Base-by-base conservation (phyloP, 345 rosid genomes). In the Brassica incana region DNA sequence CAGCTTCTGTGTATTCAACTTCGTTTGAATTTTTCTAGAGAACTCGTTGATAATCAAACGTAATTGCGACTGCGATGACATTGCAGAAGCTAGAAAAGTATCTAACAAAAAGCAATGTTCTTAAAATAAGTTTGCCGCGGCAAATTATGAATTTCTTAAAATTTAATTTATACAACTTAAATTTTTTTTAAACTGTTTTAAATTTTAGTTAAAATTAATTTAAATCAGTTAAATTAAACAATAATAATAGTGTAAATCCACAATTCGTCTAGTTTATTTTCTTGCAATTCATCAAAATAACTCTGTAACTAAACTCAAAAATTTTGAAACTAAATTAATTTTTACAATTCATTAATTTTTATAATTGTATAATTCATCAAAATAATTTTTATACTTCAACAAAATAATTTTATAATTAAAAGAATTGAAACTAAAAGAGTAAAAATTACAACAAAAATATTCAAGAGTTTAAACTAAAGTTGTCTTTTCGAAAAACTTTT, bases 1-100 rank as follows among this genome's bases (percentile, higher is more conserved):
- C 6, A 93, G 82, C 38, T 84, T 87, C 81, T 86, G 86, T 79
- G 94, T 91, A 75, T 58, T 85, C 63, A 80, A 71, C 18, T 84
- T 86, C 32, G 89, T 83, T 61, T 83, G 97, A 80, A 36, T 78
- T 65, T 82, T 75, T 82, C 74, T 87, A 2, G 89, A 65, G 77
- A 91, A 86, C 85, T 88, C 3, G 20, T 16, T 16, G 25, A 54
- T 16, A 6, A 54, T 54, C 25, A 54, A 6, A 54, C 61, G 61
- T 54, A 54, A 16, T 54, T 54, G 61, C 61, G 61, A 16, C 25
- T 52, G 58, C 58, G 58, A 52, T 52, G 58, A n/a, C 58, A 52
- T 52, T 66, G 73, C 38, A 72, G 56, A 78, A 70, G 63, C 80
- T 69, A 77, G 20, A 33, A 10, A 56, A 4, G 16, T 8, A 43